Evolutionary conservation across 2,329 filamentous ascomycete species (phyloP).

Genomic region (Xylaria sp.): DNA sequence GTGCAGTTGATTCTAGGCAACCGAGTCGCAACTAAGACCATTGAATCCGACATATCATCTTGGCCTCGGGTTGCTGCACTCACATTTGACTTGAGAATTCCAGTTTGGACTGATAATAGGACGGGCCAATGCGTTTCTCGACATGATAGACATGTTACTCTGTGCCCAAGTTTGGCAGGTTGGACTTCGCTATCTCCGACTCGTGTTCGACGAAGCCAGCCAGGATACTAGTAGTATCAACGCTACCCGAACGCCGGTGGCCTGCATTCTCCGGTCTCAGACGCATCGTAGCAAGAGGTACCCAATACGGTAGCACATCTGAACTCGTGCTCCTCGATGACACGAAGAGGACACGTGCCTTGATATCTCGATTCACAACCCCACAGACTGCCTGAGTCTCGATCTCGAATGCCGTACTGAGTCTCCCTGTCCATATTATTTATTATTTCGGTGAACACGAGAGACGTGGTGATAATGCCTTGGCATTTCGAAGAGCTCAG

Average conservation of each 20-base stretch:
- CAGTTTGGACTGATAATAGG: neutral
- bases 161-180: neutral
- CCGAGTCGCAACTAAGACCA: conserved; percentile 8
- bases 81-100: conserved; percentile 3
- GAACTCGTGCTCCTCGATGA: neutral
- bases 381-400: neutral
- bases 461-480: neutral
- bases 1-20: conserved; percentile 46
- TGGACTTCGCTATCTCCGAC: neutral
- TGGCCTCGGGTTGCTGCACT: no score
- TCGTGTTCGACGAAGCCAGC: neutral
- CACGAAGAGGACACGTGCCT: neutral
- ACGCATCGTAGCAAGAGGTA: neutral
- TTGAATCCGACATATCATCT: no score
- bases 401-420: no score
- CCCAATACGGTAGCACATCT: no score
- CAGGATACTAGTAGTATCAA: neutral
- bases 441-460: no score
- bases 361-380: neutral
- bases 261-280: neutral
- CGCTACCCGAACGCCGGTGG: neutral
- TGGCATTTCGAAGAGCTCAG: neutral
- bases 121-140: neutral
- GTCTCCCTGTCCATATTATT: no score
- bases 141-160: neutral